phyloP scores from a whole-genome alignment of 441 rosid genomes.

The Gossypium trilobum region DNA sequence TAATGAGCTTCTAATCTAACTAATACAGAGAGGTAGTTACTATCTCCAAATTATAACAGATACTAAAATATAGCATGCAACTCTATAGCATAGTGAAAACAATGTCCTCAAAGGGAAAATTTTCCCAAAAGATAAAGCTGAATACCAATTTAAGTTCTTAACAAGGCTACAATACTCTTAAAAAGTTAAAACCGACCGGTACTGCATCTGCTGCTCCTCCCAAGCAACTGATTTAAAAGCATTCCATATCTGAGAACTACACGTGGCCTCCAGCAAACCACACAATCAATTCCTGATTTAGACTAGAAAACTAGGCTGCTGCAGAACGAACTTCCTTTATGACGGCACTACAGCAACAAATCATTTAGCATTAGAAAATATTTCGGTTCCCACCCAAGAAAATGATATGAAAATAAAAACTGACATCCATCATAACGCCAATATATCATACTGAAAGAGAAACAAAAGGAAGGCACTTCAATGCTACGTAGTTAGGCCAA shows the following conservation, averaged over 20 bases:
- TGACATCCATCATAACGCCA: not conserved
- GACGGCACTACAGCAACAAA: constrained; percentile 35
- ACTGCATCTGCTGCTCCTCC: not conserved
- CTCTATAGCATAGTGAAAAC: not conserved
- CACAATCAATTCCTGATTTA: not conserved
- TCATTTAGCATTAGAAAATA: not conserved
- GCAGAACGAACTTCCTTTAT: constrained; percentile 2
- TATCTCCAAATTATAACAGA: not conserved
- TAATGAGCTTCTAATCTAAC: not conserved
- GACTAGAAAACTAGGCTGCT: not conserved
- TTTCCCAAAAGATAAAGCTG: not conserved
- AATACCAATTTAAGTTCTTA: not conserved
- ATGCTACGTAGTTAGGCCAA: not conserved
- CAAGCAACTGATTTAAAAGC: not conserved
- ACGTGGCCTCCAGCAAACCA: constrained; percentile 5
- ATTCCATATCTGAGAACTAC: not conserved
- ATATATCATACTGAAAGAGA: not conserved
- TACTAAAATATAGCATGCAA: not conserved
- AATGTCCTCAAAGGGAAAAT: not conserved
- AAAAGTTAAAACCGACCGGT: not conserved
- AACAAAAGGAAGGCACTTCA: not conserved
- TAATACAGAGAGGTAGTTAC: not conserved
- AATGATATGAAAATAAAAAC: not conserved
- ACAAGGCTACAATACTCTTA: constrained; percentile 4
- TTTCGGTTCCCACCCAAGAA: not conserved